Base-by-base conservation (phyloP, 805 yeast genomes). In the Nakazawaea laoshanensis region DNA sequence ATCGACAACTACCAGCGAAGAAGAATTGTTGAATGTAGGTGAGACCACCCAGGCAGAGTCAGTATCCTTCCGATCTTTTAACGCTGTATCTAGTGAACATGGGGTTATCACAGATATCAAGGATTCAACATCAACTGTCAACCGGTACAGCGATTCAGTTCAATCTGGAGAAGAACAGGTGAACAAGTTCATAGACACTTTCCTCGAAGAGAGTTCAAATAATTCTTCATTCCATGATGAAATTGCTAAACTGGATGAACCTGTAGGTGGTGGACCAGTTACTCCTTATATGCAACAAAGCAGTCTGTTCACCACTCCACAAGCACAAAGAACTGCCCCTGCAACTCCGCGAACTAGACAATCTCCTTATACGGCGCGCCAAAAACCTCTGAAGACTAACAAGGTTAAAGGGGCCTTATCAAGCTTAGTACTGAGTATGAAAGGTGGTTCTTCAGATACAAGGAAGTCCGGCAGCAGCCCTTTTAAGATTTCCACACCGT, bases 401-500 rank as follows among this genome's bases (percentile, higher is more conserved):
- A 63, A 72, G 36, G 68, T 77, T 36, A 69, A 71, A 38, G 81
- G 77, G 5, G 79, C 74, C 3, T 64, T 80, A 33, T 56, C 77
- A 3, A 70, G 60, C 22, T 57, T 67, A 42, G 62, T 63, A 17
- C 47, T 48, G 24, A 44, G 49, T 27, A 49, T 52, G 28, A 53
- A 39, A 3, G 36, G 35, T 25, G 27, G 33, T 7, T 36, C 49
- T 12, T 35, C 50, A 7, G 42, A 38, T 12, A 28, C 30, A 9
- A 32, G 24, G 16, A 23, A 22, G 19, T 27, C 32, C 10, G n/a
- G 18, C 10, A 42, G 35, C 15, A 38, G 45, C 19, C 31, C 52
- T 6, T 46, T 67, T 24, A 75, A 75, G 43, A 92, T 89, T 32
- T 83, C 95, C n/a, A 78, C 86, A 0, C 98, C 98, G 0, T 86